Conservation (phyloP, 2,329 filamentous ascomycete species). For the Macrophomina pseudophaseolina region DNA sequence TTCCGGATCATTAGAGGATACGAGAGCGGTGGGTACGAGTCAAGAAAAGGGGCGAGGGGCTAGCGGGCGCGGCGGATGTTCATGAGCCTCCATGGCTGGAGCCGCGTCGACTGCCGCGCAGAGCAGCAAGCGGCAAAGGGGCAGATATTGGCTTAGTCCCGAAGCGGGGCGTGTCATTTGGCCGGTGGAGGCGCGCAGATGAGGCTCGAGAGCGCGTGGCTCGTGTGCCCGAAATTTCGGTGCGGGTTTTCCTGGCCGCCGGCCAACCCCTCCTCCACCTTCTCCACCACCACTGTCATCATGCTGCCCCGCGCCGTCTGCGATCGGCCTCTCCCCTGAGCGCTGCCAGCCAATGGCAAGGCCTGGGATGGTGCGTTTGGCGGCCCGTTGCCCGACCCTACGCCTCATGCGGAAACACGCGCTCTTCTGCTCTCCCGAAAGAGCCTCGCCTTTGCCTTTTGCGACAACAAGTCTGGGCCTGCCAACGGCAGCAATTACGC, state of each 20-base stretch:
- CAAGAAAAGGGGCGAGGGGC: slow-evolving; percentile 1
- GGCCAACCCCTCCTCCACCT: slow-evolving; percentile 11
- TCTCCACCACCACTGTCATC: neutral
- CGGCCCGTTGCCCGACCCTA: slow-evolving; percentile 1
- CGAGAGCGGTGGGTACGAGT: slow-evolving; percentile 9
- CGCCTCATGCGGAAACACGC: neutral
- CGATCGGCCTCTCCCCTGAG: slow-evolving; percentile 18
- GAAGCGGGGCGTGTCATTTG: slow-evolving; percentile 16
- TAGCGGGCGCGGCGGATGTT: neutral
- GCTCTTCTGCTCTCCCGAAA: neutral
- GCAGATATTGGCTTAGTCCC: slow-evolving; percentile 22
- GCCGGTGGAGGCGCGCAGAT: neutral
- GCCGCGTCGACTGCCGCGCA: neutral
- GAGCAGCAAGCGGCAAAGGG: slow-evolving; percentile 1
- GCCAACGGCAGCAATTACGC: slow-evolving; percentile 9
- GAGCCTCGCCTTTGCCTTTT: neutral
- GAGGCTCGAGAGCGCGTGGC: neutral
- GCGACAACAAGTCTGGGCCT: neutral
- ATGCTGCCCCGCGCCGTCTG: neutral
- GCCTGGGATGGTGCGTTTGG: neutral
- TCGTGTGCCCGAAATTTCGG: slow-evolving; percentile 7
- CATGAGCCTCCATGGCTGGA: neutral
- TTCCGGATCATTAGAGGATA: slow-evolving; percentile 14
- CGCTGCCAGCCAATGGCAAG: neutral
- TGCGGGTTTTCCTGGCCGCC: neutral